These are phyloP conservation scores for Flagelloscypha sp. DNA, from an alignment of 768 basidiomycete genomes.

Conservation along the genomic window DNA sequence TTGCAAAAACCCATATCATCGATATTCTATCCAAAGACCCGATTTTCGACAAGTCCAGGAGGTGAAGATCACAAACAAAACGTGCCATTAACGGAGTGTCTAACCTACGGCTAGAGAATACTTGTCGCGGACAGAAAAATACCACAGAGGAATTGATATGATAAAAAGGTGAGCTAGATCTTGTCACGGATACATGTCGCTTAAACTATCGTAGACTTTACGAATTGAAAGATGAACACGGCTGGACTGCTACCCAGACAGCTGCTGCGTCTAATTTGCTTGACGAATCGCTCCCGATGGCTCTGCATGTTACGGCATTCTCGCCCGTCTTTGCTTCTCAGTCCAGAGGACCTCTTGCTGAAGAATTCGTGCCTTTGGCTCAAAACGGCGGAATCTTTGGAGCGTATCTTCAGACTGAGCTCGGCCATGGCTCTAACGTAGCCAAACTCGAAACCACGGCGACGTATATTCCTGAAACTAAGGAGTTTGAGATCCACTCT, in stretches of 20 bases:
- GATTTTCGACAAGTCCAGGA: slow-evolving; percentile 48
- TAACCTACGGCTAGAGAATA: slow-evolving; percentile 35
- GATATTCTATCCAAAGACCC: slow-evolving; percentile 44
- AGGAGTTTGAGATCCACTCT: slow-evolving; percentile 70
- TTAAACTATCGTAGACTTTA: too few relatives aligned
- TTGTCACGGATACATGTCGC: too few relatives aligned
- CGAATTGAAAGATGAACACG: slow-evolving; percentile 47
- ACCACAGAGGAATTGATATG: slow-evolving; percentile 45
- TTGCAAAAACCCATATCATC: slow-evolving; percentile 40
- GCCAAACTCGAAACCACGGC: slow-evolving; percentile 65
- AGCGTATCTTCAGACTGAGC: slow-evolving; percentile 71
- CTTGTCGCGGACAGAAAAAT: slow-evolving; percentile 48
- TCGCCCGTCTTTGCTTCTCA: slow-evolving; percentile 61
- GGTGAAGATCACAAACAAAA: slow-evolving; percentile 24
- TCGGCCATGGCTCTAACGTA: slow-evolving; percentile 73
- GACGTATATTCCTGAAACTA: slow-evolving; percentile 56
- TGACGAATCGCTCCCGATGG: slow-evolving; percentile 47
- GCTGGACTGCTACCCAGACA: slow-evolving; percentile 45
- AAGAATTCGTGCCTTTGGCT: slow-evolving; percentile 43
- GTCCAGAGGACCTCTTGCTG: slow-evolving; percentile 44
- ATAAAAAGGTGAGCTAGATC: too few relatives aligned
- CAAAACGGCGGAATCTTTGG: slow-evolving; percentile 54
- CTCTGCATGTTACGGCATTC: slow-evolving; percentile 41
- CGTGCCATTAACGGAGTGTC: neutral
- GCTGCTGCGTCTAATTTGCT: slow-evolving; percentile 36